Evolutionary conservation across 2,329 filamentous ascomycete genomes (phyloP).

Genomic region (Fusarium cicatricum): DNA sequence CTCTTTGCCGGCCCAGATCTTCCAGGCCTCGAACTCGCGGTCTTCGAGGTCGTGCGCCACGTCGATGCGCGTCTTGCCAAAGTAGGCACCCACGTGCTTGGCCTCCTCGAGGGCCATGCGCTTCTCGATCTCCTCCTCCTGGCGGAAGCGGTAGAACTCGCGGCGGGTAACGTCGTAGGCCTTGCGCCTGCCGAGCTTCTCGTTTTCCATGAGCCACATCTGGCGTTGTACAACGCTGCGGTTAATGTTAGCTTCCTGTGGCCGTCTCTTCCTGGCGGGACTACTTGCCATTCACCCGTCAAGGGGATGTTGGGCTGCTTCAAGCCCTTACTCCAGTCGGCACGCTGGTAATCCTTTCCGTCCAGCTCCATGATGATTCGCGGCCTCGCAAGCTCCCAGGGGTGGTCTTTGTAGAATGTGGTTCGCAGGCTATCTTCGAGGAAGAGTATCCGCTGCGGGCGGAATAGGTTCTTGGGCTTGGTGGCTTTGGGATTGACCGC

Average conservation of each 20-base stretch:
- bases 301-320: constrained; percentile 78
- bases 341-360: constrained; percentile 78
- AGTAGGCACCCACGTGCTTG: constrained; percentile 83
- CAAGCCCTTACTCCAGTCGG: constrained; percentile 81
- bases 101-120: constrained; percentile 91
- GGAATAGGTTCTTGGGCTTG: constrained; percentile 77
- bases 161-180: constrained; percentile 89
- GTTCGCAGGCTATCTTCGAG: constrained; percentile 83
- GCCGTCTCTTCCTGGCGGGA: background rate
- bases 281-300: constrained; percentile 66
- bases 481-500: constrained; percentile 52
- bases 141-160: constrained; percentile 88
- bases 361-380: constrained; percentile 84
- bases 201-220: constrained; percentile 79
- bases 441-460: constrained; percentile 79
- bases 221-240: constrained; percentile 91
- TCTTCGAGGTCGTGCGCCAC: constrained; percentile 86
- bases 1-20: constrained; percentile 72
- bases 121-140: constrained; percentile 82
- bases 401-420: constrained; percentile 91
- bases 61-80: constrained; percentile 78
- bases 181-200: constrained; percentile 65
- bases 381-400: constrained; percentile 94
- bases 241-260: constrained; percentile 23
- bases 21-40: constrained; percentile 83